phyloP scores from a whole-genome alignment of 768 basidiomycete genomes.

The Termitomyces sp. region DNA sequence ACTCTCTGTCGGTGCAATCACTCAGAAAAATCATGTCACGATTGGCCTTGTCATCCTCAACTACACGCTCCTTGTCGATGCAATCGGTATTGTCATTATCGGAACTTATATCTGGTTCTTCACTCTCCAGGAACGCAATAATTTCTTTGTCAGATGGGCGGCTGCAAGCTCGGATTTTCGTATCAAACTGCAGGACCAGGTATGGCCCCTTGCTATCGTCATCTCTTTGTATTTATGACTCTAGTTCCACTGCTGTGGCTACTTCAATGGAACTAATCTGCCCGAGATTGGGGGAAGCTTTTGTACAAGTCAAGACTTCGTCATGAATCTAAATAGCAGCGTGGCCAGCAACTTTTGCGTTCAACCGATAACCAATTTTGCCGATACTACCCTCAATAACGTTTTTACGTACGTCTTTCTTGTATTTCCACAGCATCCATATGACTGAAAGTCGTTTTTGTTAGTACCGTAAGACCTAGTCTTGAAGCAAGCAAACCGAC shows the following conservation, averaged over 20 bases:
- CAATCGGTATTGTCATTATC: constrained; percentile 51
- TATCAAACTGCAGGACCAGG: constrained; percentile 67
- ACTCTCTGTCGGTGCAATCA: constrained; percentile 65
- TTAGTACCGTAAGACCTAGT: constrained; percentile 36
- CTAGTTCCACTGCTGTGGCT: constrained; percentile 83
- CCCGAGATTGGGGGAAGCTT: constrained; percentile 57
- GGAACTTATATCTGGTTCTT: constrained; percentile 81
- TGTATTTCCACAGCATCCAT: neutral
- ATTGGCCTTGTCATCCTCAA: constrained; percentile 72
- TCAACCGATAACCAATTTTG: constrained; percentile 56
- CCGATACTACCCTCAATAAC: constrained; percentile 72
- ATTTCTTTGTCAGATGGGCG: constrained; percentile 59
- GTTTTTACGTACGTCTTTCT: constrained; percentile 70
- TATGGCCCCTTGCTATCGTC: constrained; percentile 24
- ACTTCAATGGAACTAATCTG: constrained; percentile 61
- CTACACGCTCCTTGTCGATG: constrained; percentile 64
- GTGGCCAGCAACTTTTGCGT: constrained; percentile 60
- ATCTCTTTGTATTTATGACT: neutral
- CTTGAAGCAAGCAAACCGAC: neutral
- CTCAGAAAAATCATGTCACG: constrained; percentile 66
- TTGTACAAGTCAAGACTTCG: constrained; percentile 42
- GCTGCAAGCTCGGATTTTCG: constrained; percentile 38
- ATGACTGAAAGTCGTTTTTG: constrained; percentile 1
- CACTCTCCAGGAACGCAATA: constrained; percentile 64
- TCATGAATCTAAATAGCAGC: constrained; percentile 32